Evolutionary conservation across 2,329 filamentous ascomycete species (phyloP).

Genomic region (Cladosporium sp.): DNA sequence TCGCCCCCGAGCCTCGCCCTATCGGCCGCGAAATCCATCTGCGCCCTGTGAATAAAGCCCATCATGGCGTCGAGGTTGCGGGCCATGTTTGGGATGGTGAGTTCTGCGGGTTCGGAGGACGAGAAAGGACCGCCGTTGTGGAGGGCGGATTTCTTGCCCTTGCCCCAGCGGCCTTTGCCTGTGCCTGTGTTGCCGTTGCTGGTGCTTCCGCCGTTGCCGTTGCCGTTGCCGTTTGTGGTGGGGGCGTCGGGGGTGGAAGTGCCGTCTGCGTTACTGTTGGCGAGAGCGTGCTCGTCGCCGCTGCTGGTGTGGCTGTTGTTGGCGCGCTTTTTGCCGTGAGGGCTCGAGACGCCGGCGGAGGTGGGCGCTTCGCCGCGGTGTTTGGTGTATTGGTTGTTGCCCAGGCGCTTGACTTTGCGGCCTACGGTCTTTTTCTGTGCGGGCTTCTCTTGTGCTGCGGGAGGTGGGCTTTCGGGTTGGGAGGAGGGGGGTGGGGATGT

Average conservation of each 20-base stretch:
- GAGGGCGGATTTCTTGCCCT: constrained; percentile 18
- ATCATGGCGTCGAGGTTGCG: constrained; percentile 73
- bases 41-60: constrained; percentile 84
- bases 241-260: constrained; percentile 1
- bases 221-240: constrained; percentile 12
- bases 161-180: constrained; percentile 15
- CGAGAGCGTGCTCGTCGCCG: constrained; percentile 19
- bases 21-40: constrained; percentile 75
- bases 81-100: constrained; percentile 44
- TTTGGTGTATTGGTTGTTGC: constrained; percentile 79
- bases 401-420: constrained; percentile 56
- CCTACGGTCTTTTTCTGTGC: constrained; percentile 60
- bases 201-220: too few species aligned
- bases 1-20: constrained; percentile 37
- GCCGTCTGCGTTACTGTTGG: constrained; percentile 15
- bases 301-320: constrained; percentile 30
- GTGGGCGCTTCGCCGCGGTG: constrained; percentile 56
- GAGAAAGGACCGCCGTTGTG: constrained; percentile 45
- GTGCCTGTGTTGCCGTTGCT: constrained; percentile 1
- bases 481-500: constrained; percentile 40
- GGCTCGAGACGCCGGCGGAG: constrained; percentile 49
- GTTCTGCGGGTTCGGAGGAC: constrained; percentile 76
- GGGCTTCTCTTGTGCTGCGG: constrained; percentile 36
- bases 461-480: constrained; percentile 34
- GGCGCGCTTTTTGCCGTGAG: constrained; percentile 25